These are phyloP conservation scores for Lactarius tabidus DNA, from an alignment of 768 basidiomycete genomes.

Conservation along the genomic window DNA sequence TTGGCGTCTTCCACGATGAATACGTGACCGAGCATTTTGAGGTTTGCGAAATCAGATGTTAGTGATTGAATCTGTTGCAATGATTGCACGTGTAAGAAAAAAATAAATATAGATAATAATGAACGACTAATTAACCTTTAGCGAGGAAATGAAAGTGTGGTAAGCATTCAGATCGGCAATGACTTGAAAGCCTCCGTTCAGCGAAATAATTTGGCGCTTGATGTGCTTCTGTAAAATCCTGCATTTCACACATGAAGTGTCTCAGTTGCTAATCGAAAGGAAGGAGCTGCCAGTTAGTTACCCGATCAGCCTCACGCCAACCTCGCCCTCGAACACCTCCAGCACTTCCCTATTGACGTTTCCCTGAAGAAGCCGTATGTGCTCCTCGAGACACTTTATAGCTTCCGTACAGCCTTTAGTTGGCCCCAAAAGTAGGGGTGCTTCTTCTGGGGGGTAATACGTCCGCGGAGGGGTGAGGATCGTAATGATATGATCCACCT, in stretches of 20 bases:
- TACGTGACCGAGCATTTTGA: constrained; percentile 97
- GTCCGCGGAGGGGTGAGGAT: constrained; percentile 79
- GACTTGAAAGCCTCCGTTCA: constrained; percentile 90
- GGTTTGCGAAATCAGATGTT: constrained; percentile 82
- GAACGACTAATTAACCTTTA: constrained; percentile 53
- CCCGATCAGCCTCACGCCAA: constrained; percentile 67
- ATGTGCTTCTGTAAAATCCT: constrained; percentile 96
- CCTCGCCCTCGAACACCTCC: constrained; percentile 97
- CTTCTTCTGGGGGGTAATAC: constrained; percentile 85
- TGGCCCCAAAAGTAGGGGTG: constrained; percentile 74
- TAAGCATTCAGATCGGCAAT: constrained; percentile 97
- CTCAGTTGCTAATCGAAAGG: constrained; percentile 4
- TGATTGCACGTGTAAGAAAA: constrained; percentile 1
- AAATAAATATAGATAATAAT: not conserved
- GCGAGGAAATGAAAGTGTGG: constrained; percentile 78
- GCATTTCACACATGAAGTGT: not conserved
- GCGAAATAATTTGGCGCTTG: constrained; percentile 94
- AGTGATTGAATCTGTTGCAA: constrained; percentile 62
- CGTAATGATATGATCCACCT: constrained; percentile 93
- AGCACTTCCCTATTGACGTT: constrained; percentile 95
- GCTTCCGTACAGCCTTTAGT: constrained; percentile 88
- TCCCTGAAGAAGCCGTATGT: constrained; percentile 87
- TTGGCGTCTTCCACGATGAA: constrained; percentile 95
- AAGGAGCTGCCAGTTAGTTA: constrained; percentile 16
- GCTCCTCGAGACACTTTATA: constrained; percentile 82